phyloP scores from a whole-genome alignment of 176 grass and related monocot species.

The Otatea glauca region DNA sequence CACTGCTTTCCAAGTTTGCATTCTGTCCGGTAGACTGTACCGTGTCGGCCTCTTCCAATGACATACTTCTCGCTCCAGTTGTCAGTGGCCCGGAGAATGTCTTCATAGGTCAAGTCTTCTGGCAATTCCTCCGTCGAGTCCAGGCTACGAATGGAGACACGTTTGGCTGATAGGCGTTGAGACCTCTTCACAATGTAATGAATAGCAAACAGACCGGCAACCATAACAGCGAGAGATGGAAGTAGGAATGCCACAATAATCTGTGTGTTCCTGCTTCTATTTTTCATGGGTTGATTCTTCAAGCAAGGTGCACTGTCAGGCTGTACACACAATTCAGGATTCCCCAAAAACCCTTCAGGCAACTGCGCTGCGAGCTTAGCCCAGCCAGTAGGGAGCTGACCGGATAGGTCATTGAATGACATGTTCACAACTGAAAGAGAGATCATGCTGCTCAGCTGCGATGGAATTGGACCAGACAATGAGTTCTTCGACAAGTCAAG shows the following conservation, averaged over 20 bases:
- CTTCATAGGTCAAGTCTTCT: conserved; percentile 49
- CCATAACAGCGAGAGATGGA: background rate
- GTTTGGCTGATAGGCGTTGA: background rate
- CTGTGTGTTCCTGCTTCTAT: background rate
- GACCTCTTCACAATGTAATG: conserved; percentile 17
- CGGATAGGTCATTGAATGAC: conserved; percentile 53
- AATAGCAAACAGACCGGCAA: conserved; percentile 27
- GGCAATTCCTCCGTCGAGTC: conserved; percentile 46
- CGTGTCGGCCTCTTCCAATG: conserved; percentile 56
- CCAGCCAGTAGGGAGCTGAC: conserved; percentile 41
- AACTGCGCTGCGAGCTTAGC: conserved; percentile 35
- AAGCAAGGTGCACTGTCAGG: background rate
- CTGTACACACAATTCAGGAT: conserved; percentile 37
- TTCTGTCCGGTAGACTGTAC: conserved; percentile 53
- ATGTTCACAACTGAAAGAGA: conserved; percentile 52
- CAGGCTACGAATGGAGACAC: conserved; percentile 1
- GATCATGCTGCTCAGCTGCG: conserved; percentile 49
- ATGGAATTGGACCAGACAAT: conserved; percentile 47
- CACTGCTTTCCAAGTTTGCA: conserved; percentile 44
- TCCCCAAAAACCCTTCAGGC: conserved; percentile 41
- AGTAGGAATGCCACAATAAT: conserved; percentile 21
- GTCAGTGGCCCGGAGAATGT: conserved; percentile 55
- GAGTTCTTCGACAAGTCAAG: conserved; percentile 59
- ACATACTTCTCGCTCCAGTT: conserved; percentile 64
- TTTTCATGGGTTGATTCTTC: conserved; percentile 18